Evolutionary conservation across 345 rosid species (phyloP).

Genomic region (Excoecaria agallocha): DNA sequence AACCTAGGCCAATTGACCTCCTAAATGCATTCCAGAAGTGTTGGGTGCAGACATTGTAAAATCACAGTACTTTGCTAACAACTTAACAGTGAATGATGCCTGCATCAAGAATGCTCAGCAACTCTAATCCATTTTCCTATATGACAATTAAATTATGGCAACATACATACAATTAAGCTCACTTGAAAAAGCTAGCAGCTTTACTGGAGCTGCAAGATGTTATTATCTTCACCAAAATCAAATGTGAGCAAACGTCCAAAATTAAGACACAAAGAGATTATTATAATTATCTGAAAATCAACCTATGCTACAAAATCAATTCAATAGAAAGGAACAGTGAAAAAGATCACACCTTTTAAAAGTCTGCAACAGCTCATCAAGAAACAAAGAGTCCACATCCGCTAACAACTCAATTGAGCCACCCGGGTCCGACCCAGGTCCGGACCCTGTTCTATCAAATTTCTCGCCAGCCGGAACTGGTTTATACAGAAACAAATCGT

Average conservation of each 20-base stretch:
- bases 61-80: background rate
- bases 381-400: slow-evolving; percentile 61
- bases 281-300: background rate
- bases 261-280: background rate
- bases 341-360: slow-evolving; percentile 55
- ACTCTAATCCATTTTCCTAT: background rate
- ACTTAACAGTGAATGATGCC: too few species aligned
- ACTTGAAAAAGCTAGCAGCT: background rate
- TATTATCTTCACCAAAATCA: background rate
- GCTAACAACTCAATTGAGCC: slow-evolving; percentile 65
- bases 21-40: too few species aligned
- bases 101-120: background rate
- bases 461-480: slow-evolving; percentile 48
- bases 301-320: background rate
- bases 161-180: background rate
- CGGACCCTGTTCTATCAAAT: slow-evolving; percentile 56
- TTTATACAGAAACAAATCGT: slow-evolving; percentile 74
- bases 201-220: background rate
- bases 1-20: too few species aligned
- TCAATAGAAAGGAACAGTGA: background rate
- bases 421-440: slow-evolving; percentile 51
- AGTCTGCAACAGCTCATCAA: slow-evolving; percentile 69
- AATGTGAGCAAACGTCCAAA: background rate
- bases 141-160: background rate
- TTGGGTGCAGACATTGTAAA: background rate